phyloP scores from a whole-genome alignment of 2,329 filamentous ascomycete genomes.

The Arthroderma sp. region DNA sequence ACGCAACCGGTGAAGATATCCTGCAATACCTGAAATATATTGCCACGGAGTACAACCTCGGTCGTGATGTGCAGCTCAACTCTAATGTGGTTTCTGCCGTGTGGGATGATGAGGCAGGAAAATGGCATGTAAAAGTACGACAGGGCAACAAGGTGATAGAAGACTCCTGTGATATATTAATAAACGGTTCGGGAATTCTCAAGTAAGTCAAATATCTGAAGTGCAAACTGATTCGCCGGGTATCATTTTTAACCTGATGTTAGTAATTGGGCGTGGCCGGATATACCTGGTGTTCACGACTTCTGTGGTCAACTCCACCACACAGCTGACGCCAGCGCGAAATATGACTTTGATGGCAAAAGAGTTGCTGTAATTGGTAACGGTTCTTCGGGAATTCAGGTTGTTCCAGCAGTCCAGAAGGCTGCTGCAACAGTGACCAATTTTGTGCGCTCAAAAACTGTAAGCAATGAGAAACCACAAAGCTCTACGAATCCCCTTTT shows the following conservation, averaged over 20 bases:
- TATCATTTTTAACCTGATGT: background rate
- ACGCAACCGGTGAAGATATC: conserved; percentile 55
- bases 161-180: too few relatives aligned
- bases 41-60: conserved; percentile 51
- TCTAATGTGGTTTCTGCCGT: conserved; percentile 42
- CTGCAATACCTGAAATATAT: conserved; percentile 51
- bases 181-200: too few relatives aligned
- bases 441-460: conserved; percentile 13
- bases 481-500: too few relatives aligned
- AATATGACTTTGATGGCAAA: conserved; percentile 20
- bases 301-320: conserved; percentile 36
- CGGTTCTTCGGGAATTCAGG: conserved; percentile 28
- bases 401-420: conserved; percentile 23
- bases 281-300: conserved; percentile 32
- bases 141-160: too few relatives aligned
- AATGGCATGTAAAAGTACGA: conserved; percentile 26
- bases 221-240: too few relatives aligned
- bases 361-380: conserved; percentile 17
- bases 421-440: conserved; percentile 2
- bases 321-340: conserved; percentile 30
- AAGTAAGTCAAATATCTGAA: too few relatives aligned
- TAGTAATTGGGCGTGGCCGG: conserved; percentile 31
- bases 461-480: too few relatives aligned
- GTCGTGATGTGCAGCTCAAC: conserved; percentile 42
- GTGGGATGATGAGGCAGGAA: conserved; percentile 38